Conservation (phyloP, 352 stramenopile species). For the Blastocystis sp. region DNA sequence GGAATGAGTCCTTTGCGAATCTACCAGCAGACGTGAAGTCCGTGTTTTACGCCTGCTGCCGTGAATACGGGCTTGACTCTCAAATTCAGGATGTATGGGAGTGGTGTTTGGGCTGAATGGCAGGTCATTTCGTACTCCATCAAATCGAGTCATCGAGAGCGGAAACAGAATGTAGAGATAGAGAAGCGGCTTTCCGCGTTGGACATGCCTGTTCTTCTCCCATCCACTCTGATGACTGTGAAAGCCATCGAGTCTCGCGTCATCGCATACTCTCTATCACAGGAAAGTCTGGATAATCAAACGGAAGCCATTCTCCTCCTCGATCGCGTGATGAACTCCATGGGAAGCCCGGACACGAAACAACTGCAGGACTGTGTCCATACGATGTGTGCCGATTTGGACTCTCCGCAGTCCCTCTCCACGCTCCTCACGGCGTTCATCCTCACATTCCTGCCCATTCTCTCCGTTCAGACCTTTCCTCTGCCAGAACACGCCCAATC, state of each 20-base stretch:
- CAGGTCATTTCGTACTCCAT: background rate
- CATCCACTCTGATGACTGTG: too few species aligned
- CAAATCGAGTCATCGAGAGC: background rate
- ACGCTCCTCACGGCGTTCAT: constrained; percentile 3
- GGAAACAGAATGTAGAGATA: too few species aligned
- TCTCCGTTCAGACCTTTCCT: constrained; percentile 29
- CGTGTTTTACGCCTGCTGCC: background rate
- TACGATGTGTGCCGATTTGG: background rate
- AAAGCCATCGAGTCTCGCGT: too few species aligned
- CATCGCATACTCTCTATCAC: background rate
- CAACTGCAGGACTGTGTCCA: background rate
- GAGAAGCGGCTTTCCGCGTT: too few species aligned
- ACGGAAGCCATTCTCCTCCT: background rate
- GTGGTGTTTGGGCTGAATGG: too few species aligned
- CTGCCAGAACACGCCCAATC: background rate
- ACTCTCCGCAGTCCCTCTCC: background rate
- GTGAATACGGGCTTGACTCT: background rate
- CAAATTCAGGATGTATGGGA: background rate
- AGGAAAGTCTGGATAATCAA: background rate
- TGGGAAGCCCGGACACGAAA: background rate
- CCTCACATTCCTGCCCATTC: constrained; percentile 24
- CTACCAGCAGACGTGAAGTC: background rate
- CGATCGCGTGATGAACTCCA: background rate
- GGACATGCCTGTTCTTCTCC: too few species aligned
- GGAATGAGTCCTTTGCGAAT: background rate